phyloP scores from a whole-genome alignment of 2,329 filamentous ascomycete species.

The Clonostachys byssicola region DNA sequence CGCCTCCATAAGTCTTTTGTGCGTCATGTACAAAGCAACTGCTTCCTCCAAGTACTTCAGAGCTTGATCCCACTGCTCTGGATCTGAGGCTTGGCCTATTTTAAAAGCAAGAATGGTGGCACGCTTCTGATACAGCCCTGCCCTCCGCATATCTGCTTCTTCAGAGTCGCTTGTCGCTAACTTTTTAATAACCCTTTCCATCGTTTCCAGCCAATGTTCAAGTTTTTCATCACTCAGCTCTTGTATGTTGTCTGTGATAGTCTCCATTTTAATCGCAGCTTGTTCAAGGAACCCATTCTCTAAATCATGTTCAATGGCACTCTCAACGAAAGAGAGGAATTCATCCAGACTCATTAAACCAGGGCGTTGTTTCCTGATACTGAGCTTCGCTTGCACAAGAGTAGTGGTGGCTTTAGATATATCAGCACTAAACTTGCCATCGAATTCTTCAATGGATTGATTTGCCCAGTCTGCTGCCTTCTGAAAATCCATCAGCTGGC shows the following conservation, averaged over 20 bases:
- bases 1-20: neutral
- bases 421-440: neutral
- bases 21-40: neutral
- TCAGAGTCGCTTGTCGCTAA: neutral
- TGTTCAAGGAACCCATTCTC: neutral
- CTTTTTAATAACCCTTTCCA: neutral
- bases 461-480: neutral
- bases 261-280: neutral
- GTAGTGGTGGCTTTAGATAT: neutral
- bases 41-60: neutral
- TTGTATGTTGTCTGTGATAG: neutral
- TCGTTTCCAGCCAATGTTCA: neutral
- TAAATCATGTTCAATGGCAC: neutral
- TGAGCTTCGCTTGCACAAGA: neutral
- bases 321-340: too few relatives aligned
- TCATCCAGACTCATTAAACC: too few relatives aligned
- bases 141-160: neutral
- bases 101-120: neutral
- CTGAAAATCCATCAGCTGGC: neutral
- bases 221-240: neutral
- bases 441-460: neutral
- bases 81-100: too few relatives aligned
- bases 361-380: too few relatives aligned
- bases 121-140: neutral
- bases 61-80: neutral